Base-by-base conservation (phyloP, 352 stramenopile genomes). In the Thalassiosira pacifica region DNA sequence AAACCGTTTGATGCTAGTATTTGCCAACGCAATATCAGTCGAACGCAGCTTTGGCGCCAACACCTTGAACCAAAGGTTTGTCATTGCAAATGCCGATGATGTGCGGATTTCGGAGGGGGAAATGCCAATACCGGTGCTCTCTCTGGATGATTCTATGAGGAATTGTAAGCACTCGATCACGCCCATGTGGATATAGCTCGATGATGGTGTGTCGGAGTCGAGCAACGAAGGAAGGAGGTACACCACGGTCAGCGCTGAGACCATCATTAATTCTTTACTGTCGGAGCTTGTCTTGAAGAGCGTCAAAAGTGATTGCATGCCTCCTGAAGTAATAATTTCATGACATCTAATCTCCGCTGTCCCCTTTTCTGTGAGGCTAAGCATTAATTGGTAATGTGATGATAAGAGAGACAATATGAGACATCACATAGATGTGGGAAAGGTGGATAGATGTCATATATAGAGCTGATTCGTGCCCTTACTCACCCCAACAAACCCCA, bases 251-350 rank as follows among this genome's bases (percentile, higher is more conserved):
- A 93, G 61, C n/a, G 86, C 87, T 0, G 85, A 74, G 5, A 91
- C 82, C 16, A 88, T 76, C 59, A 86, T 75, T 1, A 93, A 40
- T 40, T 87, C 78, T 37, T 64, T 29, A 53, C 60, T 82, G 1
- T 81, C 64, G 42, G 34, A 40, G 42, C 74, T 87, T 16, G 72
- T 83, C n/a, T 81, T 63, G 57, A 92, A 92, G 29, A 93, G 55
- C 16, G 81, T 89, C 18, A 93, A 63, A 68, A 92, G 81, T 3
- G 89, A 93, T 77, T 90, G 79, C 77, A 93, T 89, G 10, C 89
- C 89, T 34, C 89, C 89, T 2, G 82, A 92, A 55, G 85, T 84
- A 26, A 81, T 73, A 27, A 93, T 93, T 82, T 93, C 87, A 63
- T 91, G 66, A 8, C 80, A 63, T 18, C 53, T 59, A 24, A 11